phyloP scores from a whole-genome alignment of 495 filamentous ascomycete species.

The Alectoria sarmentosa region DNA sequence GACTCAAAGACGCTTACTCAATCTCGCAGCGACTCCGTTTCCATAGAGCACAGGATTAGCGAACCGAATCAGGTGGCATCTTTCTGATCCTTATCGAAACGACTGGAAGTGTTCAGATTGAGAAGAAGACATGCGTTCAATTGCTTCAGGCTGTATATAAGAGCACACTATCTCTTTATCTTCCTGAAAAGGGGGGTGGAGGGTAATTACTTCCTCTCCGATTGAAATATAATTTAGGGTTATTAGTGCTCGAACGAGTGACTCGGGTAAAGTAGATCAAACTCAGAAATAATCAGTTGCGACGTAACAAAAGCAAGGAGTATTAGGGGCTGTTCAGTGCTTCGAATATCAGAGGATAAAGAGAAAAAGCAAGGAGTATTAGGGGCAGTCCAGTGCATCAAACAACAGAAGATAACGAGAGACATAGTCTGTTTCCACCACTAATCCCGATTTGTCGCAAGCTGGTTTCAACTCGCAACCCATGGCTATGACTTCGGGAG shows the following conservation, averaged over 20 bases:
- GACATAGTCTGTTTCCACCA: not conserved
- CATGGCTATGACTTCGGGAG: not conserved
- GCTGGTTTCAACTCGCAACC: not conserved
- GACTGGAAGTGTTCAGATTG: not conserved
- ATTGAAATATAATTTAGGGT: not conserved
- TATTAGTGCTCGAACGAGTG: not conserved
- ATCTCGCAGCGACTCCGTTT: too few species aligned
- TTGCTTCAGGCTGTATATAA: not conserved
- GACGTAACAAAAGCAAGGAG: constrained; percentile 2
- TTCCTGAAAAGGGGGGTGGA: not conserved
- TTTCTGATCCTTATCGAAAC: too few species aligned
- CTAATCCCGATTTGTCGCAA: not conserved
- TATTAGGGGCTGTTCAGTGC: not conserved
- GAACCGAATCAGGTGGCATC: too few species aligned
- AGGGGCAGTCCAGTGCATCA: not conserved
- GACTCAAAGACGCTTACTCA: too few species aligned
- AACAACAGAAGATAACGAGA: not conserved
- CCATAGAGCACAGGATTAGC: too few species aligned
- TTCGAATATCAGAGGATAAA: not conserved
- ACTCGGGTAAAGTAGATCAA: not conserved
- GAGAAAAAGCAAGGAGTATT: constrained; percentile 2
- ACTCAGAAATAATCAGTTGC: not conserved
- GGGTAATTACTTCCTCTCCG: not conserved
- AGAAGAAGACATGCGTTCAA: not conserved
- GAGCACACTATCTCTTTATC: not conserved